Evolutionary conservation across 2,329 filamentous ascomycete species (phyloP).

Genomic region (Emergomyces africanus): DNA sequence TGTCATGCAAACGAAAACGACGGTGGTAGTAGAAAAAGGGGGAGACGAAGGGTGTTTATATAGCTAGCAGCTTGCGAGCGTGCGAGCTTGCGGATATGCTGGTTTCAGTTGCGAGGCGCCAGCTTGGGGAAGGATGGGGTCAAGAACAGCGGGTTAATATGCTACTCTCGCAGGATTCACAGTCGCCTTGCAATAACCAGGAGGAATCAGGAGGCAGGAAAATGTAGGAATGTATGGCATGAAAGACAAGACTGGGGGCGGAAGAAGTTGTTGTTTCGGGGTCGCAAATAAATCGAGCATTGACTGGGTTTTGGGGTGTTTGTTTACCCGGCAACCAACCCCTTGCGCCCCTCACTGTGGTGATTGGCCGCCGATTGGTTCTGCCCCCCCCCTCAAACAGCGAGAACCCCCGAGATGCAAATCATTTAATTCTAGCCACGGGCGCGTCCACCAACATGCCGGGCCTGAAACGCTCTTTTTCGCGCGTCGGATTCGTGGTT

Average conservation of each 20-base stretch:
- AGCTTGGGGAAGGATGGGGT: background rate
- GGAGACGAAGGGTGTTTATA: background rate
- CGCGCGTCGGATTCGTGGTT: background rate
- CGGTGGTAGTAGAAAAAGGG: background rate
- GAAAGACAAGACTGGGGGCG: background rate
- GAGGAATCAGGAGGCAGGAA: background rate
- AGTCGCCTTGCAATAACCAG: background rate
- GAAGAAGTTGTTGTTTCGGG: background rate
- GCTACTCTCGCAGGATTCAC: background rate
- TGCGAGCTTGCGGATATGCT: background rate
- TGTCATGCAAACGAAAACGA: background rate
- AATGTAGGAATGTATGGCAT: background rate
- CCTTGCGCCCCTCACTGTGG: background rate
- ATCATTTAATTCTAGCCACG: background rate
- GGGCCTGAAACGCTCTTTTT: background rate
- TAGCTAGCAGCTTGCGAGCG: background rate
- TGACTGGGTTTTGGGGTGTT: conserved; percentile 1
- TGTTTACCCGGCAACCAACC: conserved; percentile 11
- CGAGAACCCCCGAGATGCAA: background rate
- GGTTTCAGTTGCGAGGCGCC: background rate
- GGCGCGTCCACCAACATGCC: background rate
- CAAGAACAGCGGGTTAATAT: background rate
- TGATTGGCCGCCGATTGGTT: background rate
- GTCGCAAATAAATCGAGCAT: background rate
- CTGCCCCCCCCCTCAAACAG: too few relatives aligned